Evolutionary conservation across 1,284 basidiomycete genomes (phyloP), one percentile per base, ranked within the genome.

Genomic region (Irpex sp.): DNA sequence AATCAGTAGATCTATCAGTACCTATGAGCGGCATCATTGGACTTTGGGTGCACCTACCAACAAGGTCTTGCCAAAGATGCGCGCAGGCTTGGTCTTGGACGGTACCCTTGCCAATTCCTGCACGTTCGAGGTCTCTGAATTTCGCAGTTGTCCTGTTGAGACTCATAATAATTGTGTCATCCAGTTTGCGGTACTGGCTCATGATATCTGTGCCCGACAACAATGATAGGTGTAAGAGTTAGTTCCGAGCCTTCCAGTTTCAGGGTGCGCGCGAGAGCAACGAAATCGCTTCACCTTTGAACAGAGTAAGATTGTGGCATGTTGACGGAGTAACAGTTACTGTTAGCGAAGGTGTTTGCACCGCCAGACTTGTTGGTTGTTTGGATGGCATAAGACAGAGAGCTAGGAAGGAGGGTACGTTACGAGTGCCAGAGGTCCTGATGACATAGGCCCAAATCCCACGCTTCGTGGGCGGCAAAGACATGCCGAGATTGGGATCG

Each of bases 151-250:
- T 90, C 58, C 94, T 86, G 72, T 95, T 95, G 60, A 95, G 76
- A 26, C 94, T 82, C 83, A 93, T 93, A 56, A 85, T 88, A 67
- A 96, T 90, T 13, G 84, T 79, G 72, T 96, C 94, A 75, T 96
- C 94, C 5, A 95, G 79, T 68, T 84, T 88, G 68, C 94, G 83
- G 74, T 95, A 95, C 74, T 95, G 92, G 71, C 82, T 87, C 75
- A 95, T 83, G 69, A 95, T 85, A 67, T 94, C 94, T 96, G 72
- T 43, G 62, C 15, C 19, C 26, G 7, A 7, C 39, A 31, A 39
- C 17, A 56, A 1, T 33, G 31, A 33, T 33, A 33, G 31, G 31
- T 33, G 31, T 33, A 33, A 33, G 33, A 19, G 35, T 31, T 51
- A 43, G 19, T 37, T 49, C 53, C 39, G 49, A 36, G n/a, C 11